These are phyloP conservation scores for Dendrocalamus latiflorus DNA, from an alignment of 202 grass and related monocot species.

Conservation along the genomic window DNA sequence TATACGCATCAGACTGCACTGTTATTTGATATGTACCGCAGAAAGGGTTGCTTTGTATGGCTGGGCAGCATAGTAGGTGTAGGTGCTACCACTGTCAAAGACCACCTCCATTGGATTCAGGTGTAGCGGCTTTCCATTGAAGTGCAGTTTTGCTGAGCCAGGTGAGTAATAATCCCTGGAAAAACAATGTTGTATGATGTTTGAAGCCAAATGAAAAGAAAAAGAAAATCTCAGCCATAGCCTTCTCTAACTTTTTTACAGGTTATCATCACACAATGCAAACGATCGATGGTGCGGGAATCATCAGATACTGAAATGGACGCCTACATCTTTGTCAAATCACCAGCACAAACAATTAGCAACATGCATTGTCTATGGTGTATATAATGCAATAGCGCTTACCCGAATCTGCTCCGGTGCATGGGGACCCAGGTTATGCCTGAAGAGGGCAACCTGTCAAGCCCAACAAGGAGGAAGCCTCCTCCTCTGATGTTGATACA, in stretches of 20 bases:
- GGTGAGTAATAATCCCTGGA: slow-evolving; percentile 84
- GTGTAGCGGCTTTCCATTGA: slow-evolving; percentile 22
- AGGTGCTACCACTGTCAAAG: slow-evolving; percentile 75
- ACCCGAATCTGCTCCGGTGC: slow-evolving; percentile 16
- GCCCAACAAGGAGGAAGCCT: slow-evolving; percentile 50
- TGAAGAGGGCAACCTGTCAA: slow-evolving; percentile 20
- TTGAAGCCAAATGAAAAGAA: not conserved
- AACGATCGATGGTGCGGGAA: no score
- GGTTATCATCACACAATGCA: no score
- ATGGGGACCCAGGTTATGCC: slow-evolving; percentile 40
- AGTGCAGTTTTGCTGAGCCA: slow-evolving; percentile 45
- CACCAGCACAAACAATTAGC: not conserved
- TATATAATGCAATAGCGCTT: not conserved
- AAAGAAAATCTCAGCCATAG: not conserved
- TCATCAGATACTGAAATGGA: not conserved
- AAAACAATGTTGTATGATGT: not conserved
- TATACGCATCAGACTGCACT: not conserved
- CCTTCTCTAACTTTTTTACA: no score
- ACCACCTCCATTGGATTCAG: slow-evolving; percentile 61
- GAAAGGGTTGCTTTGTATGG: slow-evolving; percentile 65
- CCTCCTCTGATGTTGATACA: slow-evolving; percentile 45
- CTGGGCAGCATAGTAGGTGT: slow-evolving; percentile 51
- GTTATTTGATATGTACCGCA: slow-evolving; percentile 35
- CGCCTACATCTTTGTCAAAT: not conserved
- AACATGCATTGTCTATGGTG: not conserved